Conservation (phyloP, 2,329 filamentous ascomycete species). For the Biscogniauxia marginata region DNA sequence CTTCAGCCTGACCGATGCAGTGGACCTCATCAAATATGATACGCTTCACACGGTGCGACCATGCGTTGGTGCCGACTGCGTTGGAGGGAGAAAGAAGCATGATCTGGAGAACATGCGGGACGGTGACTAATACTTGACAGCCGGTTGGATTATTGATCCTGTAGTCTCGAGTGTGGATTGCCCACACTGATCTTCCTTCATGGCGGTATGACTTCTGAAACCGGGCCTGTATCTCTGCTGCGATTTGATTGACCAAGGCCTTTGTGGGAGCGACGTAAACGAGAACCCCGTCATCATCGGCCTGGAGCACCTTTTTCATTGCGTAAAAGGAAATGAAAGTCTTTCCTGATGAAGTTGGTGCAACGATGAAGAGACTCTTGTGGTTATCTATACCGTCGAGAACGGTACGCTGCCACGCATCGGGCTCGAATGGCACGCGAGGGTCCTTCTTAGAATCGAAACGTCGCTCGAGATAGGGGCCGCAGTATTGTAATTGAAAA, state of each 20-base stretch:
- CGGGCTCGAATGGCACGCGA: constrained; percentile 70
- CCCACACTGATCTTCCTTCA: constrained; percentile 69
- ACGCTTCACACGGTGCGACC: constrained; percentile 66
- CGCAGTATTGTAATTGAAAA: constrained; percentile 68
- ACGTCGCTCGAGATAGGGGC: constrained; percentile 72
- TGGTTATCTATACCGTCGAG: constrained; percentile 70
- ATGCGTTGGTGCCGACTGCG: constrained; percentile 52
- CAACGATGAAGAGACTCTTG: constrained; percentile 71
- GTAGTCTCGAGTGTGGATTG: constrained; percentile 74
- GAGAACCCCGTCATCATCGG: constrained; percentile 66
- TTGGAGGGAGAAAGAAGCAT: constrained; percentile 69
- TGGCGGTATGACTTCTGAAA: constrained; percentile 67
- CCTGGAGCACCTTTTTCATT: constrained; percentile 72
- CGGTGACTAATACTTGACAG: constrained; percentile 75
- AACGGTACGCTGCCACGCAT: constrained; percentile 74
- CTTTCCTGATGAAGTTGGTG: constrained; percentile 76
- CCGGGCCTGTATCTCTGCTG: constrained; percentile 72
- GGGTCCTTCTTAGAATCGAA: constrained; percentile 66
- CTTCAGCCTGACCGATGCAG: constrained; percentile 73
- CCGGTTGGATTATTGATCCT: constrained; percentile 70
- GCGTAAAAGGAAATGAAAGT: constrained; percentile 85
- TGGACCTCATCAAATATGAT: constrained; percentile 86
- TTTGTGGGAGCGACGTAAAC: constrained; percentile 83
- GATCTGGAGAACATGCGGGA: constrained; percentile 76
- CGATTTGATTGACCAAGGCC: constrained; percentile 80